Evolutionary conservation across 2,329 filamentous ascomycete species (phyloP).

Genomic region (Aspergillus phoenicis): DNA sequence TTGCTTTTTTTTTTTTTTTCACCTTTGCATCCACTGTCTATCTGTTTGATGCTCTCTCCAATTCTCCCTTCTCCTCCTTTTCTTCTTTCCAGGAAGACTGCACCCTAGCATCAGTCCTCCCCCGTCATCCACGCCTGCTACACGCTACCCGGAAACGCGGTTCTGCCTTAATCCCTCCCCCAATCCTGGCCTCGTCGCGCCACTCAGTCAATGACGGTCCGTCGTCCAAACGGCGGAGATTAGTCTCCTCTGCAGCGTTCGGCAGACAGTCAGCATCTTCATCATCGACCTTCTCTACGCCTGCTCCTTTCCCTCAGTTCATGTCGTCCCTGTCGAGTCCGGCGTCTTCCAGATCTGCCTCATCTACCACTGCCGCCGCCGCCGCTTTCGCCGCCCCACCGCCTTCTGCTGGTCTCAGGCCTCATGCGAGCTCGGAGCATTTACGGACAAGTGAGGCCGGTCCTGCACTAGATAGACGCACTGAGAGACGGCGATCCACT

Average conservation of each 20-base stretch:
- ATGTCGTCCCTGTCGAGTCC: slow-evolving; percentile 32
- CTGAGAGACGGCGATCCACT: slow-evolving; percentile 26
- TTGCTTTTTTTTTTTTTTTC: neutral
- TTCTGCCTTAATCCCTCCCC: neutral
- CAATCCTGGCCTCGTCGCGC: slow-evolving; percentile 29
- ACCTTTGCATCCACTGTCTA: neutral
- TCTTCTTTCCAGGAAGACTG: neutral
- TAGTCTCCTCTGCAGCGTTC: slow-evolving; percentile 32
- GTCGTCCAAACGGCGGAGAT: slow-evolving; percentile 37
- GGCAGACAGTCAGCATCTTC: slow-evolving; percentile 12
- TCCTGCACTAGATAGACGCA: slow-evolving; percentile 19
- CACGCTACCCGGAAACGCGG: neutral
- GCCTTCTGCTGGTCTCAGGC: slow-evolving; percentile 11
- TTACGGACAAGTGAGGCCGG: slow-evolving; percentile 21
- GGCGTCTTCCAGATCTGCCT: slow-evolving; percentile 18
- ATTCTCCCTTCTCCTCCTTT: neutral
- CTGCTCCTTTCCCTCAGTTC: slow-evolving; percentile 14
- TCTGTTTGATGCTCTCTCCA: neutral
- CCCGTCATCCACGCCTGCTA: too few species aligned
- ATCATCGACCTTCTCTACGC: slow-evolving; percentile 5
- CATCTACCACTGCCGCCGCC: slow-evolving; percentile 17
- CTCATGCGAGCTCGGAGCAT: slow-evolving; percentile 21
- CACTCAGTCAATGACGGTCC: slow-evolving; percentile 37
- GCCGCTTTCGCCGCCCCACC: slow-evolving; percentile 13
- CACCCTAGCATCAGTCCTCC: too few species aligned